These are phyloP conservation scores for Capronia americana DNA, from an alignment of 2,329 filamentous ascomycete genomes.

Conservation along the genomic window DNA sequence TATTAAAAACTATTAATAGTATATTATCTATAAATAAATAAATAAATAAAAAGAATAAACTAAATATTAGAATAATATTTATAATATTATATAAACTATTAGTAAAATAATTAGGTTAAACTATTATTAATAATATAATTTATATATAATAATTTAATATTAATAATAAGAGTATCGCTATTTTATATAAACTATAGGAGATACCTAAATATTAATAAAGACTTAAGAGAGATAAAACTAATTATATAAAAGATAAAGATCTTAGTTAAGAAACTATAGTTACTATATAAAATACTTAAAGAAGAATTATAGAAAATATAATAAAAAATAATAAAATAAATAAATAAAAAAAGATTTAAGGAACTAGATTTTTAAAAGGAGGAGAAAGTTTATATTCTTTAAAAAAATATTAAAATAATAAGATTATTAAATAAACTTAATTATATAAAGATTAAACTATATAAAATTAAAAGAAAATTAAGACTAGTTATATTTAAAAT, in stretches of 20 bases:
- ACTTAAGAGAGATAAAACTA: not conserved
- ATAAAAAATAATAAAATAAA: not conserved
- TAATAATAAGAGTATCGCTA: not conserved
- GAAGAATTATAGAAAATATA: not conserved
- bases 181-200: constrained; percentile 29
- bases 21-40: constrained; percentile 26
- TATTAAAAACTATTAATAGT: constrained; percentile 25
- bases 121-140: not conserved
- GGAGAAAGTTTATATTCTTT: not conserved
- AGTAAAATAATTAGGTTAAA: constrained; percentile 4
- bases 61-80: constrained; percentile 4
- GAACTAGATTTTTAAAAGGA: not conserved
- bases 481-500: not conserved
- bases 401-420: constrained; percentile 4
- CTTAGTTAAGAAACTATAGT: not conserved
- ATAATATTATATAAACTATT: not conserved
- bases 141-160: not conserved
- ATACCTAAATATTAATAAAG: constrained; percentile 3
- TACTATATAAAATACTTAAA: not conserved
- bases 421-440: not conserved
- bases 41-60: not conserved
- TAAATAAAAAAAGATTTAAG: constrained; percentile 4
- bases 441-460: constrained; percentile 3
- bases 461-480: constrained; percentile 2
- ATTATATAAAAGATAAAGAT: not conserved